phyloP scores from a whole-genome alignment of 2,329 filamentous ascomycete species.

The Fusarium sp. region DNA sequence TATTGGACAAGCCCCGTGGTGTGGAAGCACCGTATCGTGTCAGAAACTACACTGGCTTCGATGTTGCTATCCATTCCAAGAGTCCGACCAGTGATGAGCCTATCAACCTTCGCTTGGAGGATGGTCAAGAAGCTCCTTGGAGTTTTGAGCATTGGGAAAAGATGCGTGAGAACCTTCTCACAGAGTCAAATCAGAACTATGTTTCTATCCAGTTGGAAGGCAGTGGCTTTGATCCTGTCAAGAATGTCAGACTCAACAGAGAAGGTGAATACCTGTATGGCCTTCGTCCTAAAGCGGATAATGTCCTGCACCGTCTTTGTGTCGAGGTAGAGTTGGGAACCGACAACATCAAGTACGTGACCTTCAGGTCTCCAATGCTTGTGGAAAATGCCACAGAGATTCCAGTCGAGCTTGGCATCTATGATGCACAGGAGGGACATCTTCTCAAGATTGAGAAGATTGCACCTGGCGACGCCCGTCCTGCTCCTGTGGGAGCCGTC shows the following conservation, averaged over 20 bases:
- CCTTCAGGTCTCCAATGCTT: constrained; percentile 88
- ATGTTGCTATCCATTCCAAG: constrained; percentile 85
- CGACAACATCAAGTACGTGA: constrained; percentile 99
- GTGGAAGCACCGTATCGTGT: constrained; percentile 94
- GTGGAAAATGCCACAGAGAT: constrained; percentile 98
- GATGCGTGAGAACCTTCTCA: constrained; percentile 91
- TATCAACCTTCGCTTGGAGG: constrained; percentile 81
- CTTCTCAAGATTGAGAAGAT: constrained; percentile 98
- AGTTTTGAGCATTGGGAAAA: constrained; percentile 97
- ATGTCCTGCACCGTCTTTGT: constrained; percentile 87
- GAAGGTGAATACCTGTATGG: constrained; percentile 94
- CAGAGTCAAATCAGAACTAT: constrained; percentile 82
- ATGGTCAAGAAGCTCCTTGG: constrained; percentile 94
- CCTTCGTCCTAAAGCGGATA: constrained; percentile 86
- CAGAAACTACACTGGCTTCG: constrained; percentile 95
- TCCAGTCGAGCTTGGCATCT: constrained; percentile 92
- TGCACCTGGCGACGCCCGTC: constrained; percentile 87
- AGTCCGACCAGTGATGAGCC: constrained; percentile 74
- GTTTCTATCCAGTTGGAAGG: constrained; percentile 89
- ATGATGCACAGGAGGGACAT: constrained; percentile 87
- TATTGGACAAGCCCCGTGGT: constrained; percentile 91
- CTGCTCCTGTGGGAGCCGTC: constrained; percentile 91
- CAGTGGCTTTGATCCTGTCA: constrained; percentile 92
- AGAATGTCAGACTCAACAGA: constrained; percentile 89
- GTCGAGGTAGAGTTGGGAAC: constrained; percentile 92